Evolutionary conservation across 345 rosid species (phyloP), one percentile per base, ranked within the genome.

Genomic region (Populus alba): DNA sequence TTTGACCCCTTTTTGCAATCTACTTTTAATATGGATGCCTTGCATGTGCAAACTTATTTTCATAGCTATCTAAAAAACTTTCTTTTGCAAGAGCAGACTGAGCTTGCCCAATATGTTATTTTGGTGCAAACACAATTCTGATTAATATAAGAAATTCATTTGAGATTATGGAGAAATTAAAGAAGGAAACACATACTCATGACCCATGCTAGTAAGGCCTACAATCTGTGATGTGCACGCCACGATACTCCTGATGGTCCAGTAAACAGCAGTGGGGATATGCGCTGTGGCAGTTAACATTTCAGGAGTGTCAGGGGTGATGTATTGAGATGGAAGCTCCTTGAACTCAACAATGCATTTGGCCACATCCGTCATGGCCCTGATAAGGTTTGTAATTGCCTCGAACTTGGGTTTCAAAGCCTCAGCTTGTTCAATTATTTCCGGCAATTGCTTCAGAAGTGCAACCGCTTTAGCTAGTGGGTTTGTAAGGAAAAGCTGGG

Each of bases 181-280:
- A 15, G 1, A 27, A 53, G 37, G 25, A 27, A 72, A 69, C 43
- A 33, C 68, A 39, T 85, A 88, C 91, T 85, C 91, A 29, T 87
- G 73, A 20, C 84, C 85, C 85, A 84, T 47, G 68, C 88, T 87
- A 59, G 71, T 79, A 25, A 87, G 86, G 71, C 85, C 79, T 11
- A 71, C 37, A 29, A 82, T 84, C 66, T 85, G 91, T 3, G 88
- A 77, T 37, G 88, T 70, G 67, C 91, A 87, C 51, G 87, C 86
- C 67, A 88, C 85, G 9, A 85, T 81, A 71, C 91, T 84, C 43
- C 90, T 83, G 65, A 88, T 81, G 37, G 87, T 87, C 91, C 91
- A 88, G 81, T 85, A 87, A 37, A 75, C 89, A 27, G 91, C 88
- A 3, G 81, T 84, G 2, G 91, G 91, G 17, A 88, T 85, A 71